Base-by-base conservation (phyloP, 768 basidiomycete species). In the Melanogaster broomeanus region DNA sequence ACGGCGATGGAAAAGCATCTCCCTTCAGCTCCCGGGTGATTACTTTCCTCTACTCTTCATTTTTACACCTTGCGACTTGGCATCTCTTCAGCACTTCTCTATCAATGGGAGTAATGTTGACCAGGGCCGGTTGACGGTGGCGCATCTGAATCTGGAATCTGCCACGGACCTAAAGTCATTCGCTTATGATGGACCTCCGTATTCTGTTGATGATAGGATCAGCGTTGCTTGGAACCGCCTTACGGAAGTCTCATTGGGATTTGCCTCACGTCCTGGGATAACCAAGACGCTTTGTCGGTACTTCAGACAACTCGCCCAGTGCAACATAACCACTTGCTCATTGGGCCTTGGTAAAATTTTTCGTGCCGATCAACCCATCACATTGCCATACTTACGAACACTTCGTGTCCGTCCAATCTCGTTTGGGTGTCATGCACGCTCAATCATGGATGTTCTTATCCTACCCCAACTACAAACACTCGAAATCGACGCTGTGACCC, bases 281-380 rank as follows among this genome's bases (percentile, higher is more conserved):
- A 53, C 47, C 25, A 37, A 13, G 15, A 49, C 55, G 13, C 4
- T 53, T 13, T 31, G 34, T 44, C 45, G 46, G n/a, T 52, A 53
- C 13, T 45, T 56, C 33, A 30, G 3, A 15, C 18, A 37, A 18
- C 56, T 63, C 2, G 22, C 33, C 12, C 41, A 35, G 21, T 65
- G 63, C 27, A 62, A 62, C 44, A 39, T 65, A n/a, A 64, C 57
- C 13, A 46, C 45, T 12, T 55, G 45, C 6, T 66, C 56, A 24
- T 10, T 67, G 27, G 60, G 60, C 1, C 51, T 64, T 8, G 52
- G 52, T 45, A 42, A 13, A 25, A 37, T 44, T 8, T 33, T 45
- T 12, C 47, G 30, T 3, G 10, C 3, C 16, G 19, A 6, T 11
- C 27, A 34, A 19, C 18, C 18, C 10, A 43, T 59, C 45, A 59